Base-by-base conservation (phyloP, 2,329 filamentous ascomycete genomes). In the Xylariaceae sp. region DNA sequence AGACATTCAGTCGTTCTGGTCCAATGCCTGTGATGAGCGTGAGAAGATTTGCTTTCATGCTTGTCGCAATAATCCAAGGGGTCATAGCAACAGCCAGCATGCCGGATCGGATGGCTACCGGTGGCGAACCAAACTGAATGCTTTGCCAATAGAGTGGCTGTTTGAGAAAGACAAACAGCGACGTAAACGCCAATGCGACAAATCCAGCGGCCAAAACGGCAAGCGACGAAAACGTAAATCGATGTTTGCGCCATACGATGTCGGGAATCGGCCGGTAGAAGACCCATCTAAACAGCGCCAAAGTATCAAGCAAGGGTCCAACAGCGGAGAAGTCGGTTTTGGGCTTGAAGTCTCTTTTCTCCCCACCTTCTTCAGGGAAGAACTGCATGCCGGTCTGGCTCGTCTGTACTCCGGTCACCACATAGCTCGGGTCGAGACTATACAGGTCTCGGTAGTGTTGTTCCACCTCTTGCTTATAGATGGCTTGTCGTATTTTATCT, bases 31-130 rank as follows among this genome's bases (percentile, higher is more conserved):
- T 96, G 56, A 97, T 75, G 53, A 93, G 76, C 1, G 90, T 89
- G 53, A 98, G 83, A 28, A 96, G 70, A 70, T 97, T 98, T 14
- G 92, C 89, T 74, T 97, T 97, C 82, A 92, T 96, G 70, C 90
- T 92, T 9, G 95, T 87, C 16, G 88, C 91, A 47, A 96, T 79
- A 63, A 97, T 94, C 92, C 93, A 97, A 1, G 94, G 94, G 41
- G 95, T 89, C 82, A 96, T 85, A 11, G 94, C 91, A 12, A 97
- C 88, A 11, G 93, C 88, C 54, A 97, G 85, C 94, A 97, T 97
- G 44, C 94, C 94, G 6, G 92, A 82, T 63, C 94, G 85, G 59
- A 97, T 87, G 8, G 93, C 92, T 53, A 98, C 73, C 0, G 94
- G 94, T 24, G 94, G 94, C 1, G 94, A 96, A 37, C 94, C 94